Evolutionary conservation across 352 stramenopile genomes (phyloP), one percentile per base, ranked within the genome.

Genomic region (Peronosclerospora sorghi): DNA sequence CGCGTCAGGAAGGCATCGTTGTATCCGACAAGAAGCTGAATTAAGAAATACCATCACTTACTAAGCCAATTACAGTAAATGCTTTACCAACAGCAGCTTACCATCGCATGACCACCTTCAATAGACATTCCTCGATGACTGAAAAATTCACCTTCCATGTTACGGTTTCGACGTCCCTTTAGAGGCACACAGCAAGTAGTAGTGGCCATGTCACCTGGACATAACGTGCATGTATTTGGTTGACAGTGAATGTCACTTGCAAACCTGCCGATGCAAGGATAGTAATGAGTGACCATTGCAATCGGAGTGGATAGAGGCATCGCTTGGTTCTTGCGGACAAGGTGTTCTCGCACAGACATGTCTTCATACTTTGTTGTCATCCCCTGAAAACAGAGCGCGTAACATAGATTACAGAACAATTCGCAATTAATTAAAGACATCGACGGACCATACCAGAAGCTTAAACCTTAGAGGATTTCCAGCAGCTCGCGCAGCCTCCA

Each of bases 61-160:
- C 8, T 38, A 13, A n/a, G 13, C 6, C 12, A 17, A 9, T 24
- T 23, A 24, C 0, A 13, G 21, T 0, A 24, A 38, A 9, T 27
- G 15, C n/a, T 9, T 19, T 23, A 36, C 8, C 20, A n/a, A 19
- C 15, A 24, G 20, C 5, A 2, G 21, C 54, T 27, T 75, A 83
- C 76, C 77, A 89, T 86, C 1, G 72, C 73, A 49, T 86, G 77
- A 6, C 77, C 73, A 36, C 72, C 73, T 56, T 86, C 77, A 41
- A 86, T 85, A 13, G 72, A 84, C 69, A 86, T 86, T 5, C 73
- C 70, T 24, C 66, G 70, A 45, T 86, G 73, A 37, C 68, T 83
- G 56, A 86, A 86, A 55, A 85, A 89, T 43, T 89, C 77, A 30
- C 73, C 77, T 46, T 89, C 73, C 73, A 89, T 86, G 58, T 89